phyloP scores from a whole-genome alignment of 148 eudicot genomes.

The Polygonum maritimum region DNA sequence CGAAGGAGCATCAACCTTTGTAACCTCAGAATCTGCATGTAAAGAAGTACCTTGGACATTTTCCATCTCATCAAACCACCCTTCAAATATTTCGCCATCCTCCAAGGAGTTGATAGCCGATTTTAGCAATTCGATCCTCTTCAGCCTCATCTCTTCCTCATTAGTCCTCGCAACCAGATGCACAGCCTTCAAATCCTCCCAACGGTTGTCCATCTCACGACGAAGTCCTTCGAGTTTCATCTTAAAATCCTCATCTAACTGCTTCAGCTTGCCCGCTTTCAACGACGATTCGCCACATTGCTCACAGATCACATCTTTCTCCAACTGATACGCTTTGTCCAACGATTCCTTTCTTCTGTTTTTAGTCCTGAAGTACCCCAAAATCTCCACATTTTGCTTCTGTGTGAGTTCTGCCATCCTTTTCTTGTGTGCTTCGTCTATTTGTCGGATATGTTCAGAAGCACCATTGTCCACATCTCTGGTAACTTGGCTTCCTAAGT shows the following conservation, averaged over 20 bases:
- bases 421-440: slow-evolving; percentile 12
- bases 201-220: slow-evolving; percentile 15
- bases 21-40: neutral
- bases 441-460: neutral
- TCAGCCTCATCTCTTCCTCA: slow-evolving; percentile 17
- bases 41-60: neutral
- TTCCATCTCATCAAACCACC: too few species aligned
- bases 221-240: slow-evolving; percentile 15
- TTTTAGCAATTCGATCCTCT: neutral
- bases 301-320: slow-evolving; percentile 12
- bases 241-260: slow-evolving; percentile 13
- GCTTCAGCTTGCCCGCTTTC: slow-evolving; percentile 14
- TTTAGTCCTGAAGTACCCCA: slow-evolving; percentile 15
- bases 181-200: slow-evolving; percentile 12
- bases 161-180: slow-evolving; percentile 15
- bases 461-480: neutral
- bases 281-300: slow-evolving; percentile 8
- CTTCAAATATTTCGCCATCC: too few species aligned
- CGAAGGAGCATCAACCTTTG: neutral
- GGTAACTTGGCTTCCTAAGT: neutral
- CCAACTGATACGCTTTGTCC: slow-evolving; percentile 14
- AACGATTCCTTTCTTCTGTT: slow-evolving; percentile 13
- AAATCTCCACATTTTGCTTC: slow-evolving; percentile 18
- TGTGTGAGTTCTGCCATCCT: slow-evolving; percentile 14
- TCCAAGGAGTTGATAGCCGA: neutral